Base-by-base conservation (phyloP, 2,329 filamentous ascomycete species). In the Didymella glomerata region DNA sequence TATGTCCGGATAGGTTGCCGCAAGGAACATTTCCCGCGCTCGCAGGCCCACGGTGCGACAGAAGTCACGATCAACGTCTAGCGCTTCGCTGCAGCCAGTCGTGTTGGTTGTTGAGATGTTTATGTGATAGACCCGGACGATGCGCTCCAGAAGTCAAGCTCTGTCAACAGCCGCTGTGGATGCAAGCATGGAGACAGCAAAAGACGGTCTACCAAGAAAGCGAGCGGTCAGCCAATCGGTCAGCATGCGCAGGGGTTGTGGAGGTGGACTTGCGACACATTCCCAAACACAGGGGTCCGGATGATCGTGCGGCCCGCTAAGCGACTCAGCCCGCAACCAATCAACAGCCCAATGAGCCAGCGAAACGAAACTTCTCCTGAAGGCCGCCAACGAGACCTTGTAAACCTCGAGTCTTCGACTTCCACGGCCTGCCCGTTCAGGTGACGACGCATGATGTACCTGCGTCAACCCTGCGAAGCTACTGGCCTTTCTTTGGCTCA, bases 341-440 rank as follows among this genome's bases (percentile, higher is more conserved):
- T 76, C 55, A 61, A 50, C 34, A 48, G 44, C 57, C 38, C 22
- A 9, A 63, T 49, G 49, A 45, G 50, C 41, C 56, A 42, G 57
- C 48, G 60, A 73, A 73, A 73, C 67, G 63, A 71, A 74, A 73
- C 68, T 47, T 62, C 61, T 56, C 62, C 55, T 59, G 50, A 66
- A 57, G 61, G 52, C 63, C 27, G 60, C 49, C 50, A 63, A 28
- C 60, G 50, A 30, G 42, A 60, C 61, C 64, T 65, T 59, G 34
- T 34, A 50, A 49, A 57, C 58, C 56, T 65, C 56, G 56, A 65
- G 45, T 54, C 38, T 28, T 54, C 45, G 60, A 18, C 52, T 49
- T 34, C 53, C 57, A 32, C 52, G n/a, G 57, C 65, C 65, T 68
- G 60, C 61, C 63, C 49, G 36, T 51, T 62, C 57, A 48, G 64